phyloP scores from a whole-genome alignment of 345 rosid genomes.

The Lepidium africanum region DNA sequence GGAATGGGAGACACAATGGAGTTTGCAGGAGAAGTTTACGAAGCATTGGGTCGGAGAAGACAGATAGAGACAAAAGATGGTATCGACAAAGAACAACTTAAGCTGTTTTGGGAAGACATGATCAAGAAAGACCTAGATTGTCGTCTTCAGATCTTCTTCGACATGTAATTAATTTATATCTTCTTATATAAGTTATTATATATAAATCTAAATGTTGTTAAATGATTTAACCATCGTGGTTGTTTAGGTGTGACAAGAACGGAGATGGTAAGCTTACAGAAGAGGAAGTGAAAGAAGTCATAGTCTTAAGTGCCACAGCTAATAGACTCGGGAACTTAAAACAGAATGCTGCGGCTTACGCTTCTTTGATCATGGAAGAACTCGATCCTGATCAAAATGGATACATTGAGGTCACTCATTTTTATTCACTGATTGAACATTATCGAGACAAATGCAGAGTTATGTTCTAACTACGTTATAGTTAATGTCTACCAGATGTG shows the following conservation, averaged over 20 bases:
- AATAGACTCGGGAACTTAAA: slow-evolving; percentile 74
- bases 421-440: no score
- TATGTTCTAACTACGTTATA: neutral
- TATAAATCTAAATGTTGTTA: neutral
- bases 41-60: slow-evolving; percentile 70
- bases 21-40: slow-evolving; percentile 71
- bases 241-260: slow-evolving; percentile 84
- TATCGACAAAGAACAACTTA: slow-evolving; percentile 54
- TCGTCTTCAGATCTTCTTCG: slow-evolving; percentile 88
- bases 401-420: slow-evolving; percentile 62
- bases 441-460: neutral
- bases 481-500: slow-evolving; percentile 51
- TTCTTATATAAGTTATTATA: neutral
- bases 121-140: slow-evolving; percentile 66
- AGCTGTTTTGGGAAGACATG: slow-evolving; percentile 87
- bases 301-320: slow-evolving; percentile 79
- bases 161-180: slow-evolving; percentile 45
- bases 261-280: slow-evolving; percentile 90
- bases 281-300: slow-evolving; percentile 85
- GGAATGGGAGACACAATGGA: slow-evolving; percentile 93
- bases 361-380: slow-evolving; percentile 94
- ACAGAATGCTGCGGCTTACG: slow-evolving; percentile 58
- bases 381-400: slow-evolving; percentile 91
- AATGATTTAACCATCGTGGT: neutral
- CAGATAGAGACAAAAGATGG: slow-evolving; percentile 43